Evolutionary conservation across 2,329 filamentous ascomycete genomes (phyloP), one percentile per base, ranked within the genome.

Genomic region (Phaeosphaeriaceae sp.): DNA sequence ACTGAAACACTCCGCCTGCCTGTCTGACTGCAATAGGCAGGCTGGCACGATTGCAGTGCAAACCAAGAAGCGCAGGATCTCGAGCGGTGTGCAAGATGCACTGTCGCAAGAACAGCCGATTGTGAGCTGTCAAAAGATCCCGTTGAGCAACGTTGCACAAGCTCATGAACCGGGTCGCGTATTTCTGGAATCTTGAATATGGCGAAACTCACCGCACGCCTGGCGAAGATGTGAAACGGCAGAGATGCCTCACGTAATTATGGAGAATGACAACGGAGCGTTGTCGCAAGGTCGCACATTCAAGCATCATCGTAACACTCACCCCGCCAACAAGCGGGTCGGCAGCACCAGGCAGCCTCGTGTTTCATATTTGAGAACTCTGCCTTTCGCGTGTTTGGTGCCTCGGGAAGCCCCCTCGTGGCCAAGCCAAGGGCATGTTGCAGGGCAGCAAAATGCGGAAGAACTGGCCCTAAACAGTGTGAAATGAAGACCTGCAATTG

Each of bases 251-350:
- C 66, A 63, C 58, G 63, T 7, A 36, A 36, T 36, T 61, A 66
- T 61, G 42, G 17, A 31, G 52, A 54, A 24, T 25, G 61, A 57
- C 58, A 60, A 57, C 60, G 62, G 57, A 51, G 62, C 58, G 56
- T 24, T 42, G 57, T 57, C 57, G 60, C 60, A 50, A 36, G 19
- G 59, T 58, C 55, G 51, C 56, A 51, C 58, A 49, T 20, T 24
- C 19, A 50, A 51, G 51, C 31, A 25, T 31, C n/a, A 27, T 47
- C 44, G 46, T 50, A 46, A 41, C 27, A 17, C 50, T 61, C 54
- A 58, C 62, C 58, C 57, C 60, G 66, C 58, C 66, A 60, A 64
- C 57, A 40, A 54, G 62, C 64, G 66, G 66, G 64, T 49, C 42
- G 56, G 51, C 42, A 27, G 25, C 25, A 9, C 25, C 25, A 27